Base-by-base conservation (phyloP, 2,329 filamentous ascomycete species). In the Orbilia javanica region DNA sequence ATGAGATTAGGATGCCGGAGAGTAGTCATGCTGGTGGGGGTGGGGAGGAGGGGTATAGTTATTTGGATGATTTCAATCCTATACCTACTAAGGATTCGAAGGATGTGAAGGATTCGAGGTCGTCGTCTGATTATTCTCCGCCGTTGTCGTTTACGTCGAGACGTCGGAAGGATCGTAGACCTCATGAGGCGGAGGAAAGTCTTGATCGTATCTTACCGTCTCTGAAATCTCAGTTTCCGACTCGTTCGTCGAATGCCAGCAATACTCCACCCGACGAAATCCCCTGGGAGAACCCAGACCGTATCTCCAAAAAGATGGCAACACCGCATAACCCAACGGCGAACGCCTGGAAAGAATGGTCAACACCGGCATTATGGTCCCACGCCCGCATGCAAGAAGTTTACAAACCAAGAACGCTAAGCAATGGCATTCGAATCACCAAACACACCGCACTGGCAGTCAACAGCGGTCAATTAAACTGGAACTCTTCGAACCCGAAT, bases 261-360 rank as follows among this genome's bases (percentile, higher is more conserved):
- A 15, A n/a, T n/a, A n/a, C n/a, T n/a, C 11, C 36, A 15, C 11
- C 36, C n/a, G 70, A 67, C 25, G 53, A 44, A 22, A 48, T 77
- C 10, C 66, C 73, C 11, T 77, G 73, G 73, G 60, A 66, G 25
- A 50, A 77, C 36, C 29, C 66, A 15, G 31, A 27, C 1, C 11
- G 4, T 0, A 70, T 77, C 13, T 31, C 64, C 4, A 57, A 77
- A 44, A 70, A 70, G 31, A 20, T 71, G 6, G 11, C 34, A 18
- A 66, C 50, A 0, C 39, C 60, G 1, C 65, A 77, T 22, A 42
- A 71, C 10, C 73, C 73, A 10, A 60, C 50, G n/a, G 57, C 31
- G 8, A 70, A 70, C 52, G 73, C 73, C 1, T 77, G 66, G 60
- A 64, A 63, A 39, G 73, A 77, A 36, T 62, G 57, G 66, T 66